Base-by-base conservation (phyloP, 805 yeast species). In the Spathaspora sp. region DNA sequence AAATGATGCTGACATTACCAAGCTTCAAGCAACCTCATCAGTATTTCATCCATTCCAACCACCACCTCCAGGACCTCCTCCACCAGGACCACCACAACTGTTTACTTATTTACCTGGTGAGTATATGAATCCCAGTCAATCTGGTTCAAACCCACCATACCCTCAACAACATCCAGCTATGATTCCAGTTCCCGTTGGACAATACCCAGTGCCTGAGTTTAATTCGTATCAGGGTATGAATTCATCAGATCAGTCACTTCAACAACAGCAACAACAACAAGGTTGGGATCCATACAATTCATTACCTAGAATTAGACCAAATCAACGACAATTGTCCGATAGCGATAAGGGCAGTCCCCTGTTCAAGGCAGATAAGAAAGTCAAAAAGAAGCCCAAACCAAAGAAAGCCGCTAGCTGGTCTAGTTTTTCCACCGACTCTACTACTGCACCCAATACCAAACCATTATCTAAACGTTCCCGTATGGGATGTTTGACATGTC, bases 401-500 rank as follows among this genome's bases (percentile, higher is more conserved):
- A 19, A 12, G 19, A 40, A 39, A 14, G 19, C 46, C 11, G 32
- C 20, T 9, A 42, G 45, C 18, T 11, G 45, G 12, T 9, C 28
- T 12, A 42, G 45, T 23, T 29, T 16, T 7, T 11, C n/a, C 9
- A 42, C 28, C 3, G 28, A 26, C 20, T 11, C 14, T 40, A 6
- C 45, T 20, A 26, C 26, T 18, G 5, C 31, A 6, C 29, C 44
- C 4, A 28, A 10, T 38, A 14, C 44, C 44, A 57, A 57, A 47
- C 51, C 61, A 6, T 60, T 60, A 6, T 57, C 73, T n/a, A 80
- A 73, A 58, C 70, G 89, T 51, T 82, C 87, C 16, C 74, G 89
- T 60, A 74, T 77, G 75, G 96, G 96, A 0, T 88, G 96, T 63
- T 70, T 86, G 43, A 86, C 96, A 1, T 88, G 96, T 58, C 78